A percentile compares a stretch with the other conserved stretches of the same genome.
Evolutionary conservation across 352 stramenopile genomes (phyloP).

Genomic region (Phytopythium vexans): DNA sequence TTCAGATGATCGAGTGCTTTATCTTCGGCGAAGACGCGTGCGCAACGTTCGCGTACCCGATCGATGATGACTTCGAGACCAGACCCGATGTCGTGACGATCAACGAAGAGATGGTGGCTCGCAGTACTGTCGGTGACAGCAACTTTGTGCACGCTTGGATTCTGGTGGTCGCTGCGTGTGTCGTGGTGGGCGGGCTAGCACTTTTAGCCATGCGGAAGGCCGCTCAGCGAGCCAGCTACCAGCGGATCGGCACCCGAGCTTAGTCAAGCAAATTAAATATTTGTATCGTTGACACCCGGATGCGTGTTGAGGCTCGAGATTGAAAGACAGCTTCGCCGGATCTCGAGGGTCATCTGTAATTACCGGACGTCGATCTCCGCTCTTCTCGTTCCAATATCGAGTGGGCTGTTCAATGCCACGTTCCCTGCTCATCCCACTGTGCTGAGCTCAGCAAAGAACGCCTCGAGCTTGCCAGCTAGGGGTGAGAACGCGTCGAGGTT

Average conservation of each 20-base stretch:
- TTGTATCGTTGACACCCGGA: too few relatives aligned
- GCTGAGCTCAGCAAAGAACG: conserved; percentile 42
- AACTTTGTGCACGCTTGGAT: conserved; percentile 16
- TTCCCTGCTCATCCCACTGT: too few relatives aligned
- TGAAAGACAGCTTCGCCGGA: too few relatives aligned
- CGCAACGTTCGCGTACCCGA: conserved; percentile 55
- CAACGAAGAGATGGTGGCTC: conserved; percentile 3
- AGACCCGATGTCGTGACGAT: conserved; percentile 23
- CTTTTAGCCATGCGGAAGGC: conserved; percentile 36
- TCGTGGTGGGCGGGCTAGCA: conserved; percentile 25
- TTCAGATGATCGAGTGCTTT: conserved; percentile 85
- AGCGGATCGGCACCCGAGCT: conserved; percentile 31
- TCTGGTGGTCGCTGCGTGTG: conserved; percentile 18
- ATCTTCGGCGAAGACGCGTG: conserved; percentile 58
- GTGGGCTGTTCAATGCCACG: too few relatives aligned
- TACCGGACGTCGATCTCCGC: too few relatives aligned
- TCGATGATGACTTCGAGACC: conserved; percentile 57
- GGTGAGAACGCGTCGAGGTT: conserved; percentile 58
- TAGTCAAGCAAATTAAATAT: too few relatives aligned
- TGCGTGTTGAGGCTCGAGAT: too few relatives aligned
- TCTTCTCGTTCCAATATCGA: too few relatives aligned
- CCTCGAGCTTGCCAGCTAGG: conserved; percentile 49
- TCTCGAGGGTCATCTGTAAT: too few relatives aligned
- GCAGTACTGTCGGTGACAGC: neutral
- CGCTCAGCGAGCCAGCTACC: conserved; percentile 39